These are phyloP conservation scores for Colletotrichum spaethianum DNA, from an alignment of 2,329 filamentous ascomycete genomes.

Conservation along the genomic window DNA sequence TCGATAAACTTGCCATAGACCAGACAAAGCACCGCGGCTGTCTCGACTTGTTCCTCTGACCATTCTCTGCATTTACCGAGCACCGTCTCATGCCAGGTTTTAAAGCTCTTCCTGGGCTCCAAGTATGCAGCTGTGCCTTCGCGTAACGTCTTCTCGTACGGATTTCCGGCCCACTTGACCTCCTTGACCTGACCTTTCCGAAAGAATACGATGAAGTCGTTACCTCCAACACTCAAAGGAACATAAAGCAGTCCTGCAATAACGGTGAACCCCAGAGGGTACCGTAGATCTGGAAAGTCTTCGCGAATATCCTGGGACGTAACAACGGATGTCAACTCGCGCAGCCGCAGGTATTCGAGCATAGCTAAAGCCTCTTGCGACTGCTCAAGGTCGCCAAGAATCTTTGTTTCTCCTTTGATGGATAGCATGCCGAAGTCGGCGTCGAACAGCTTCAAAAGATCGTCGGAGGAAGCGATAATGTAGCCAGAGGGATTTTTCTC, in stretches of 20 bases:
- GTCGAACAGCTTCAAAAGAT: slow-evolving; percentile 86
- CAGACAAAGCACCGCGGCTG: slow-evolving; percentile 86
- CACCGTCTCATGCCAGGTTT: slow-evolving; percentile 85
- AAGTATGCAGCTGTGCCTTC: slow-evolving; percentile 81
- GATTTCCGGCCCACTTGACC: slow-evolving; percentile 90
- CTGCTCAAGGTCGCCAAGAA: slow-evolving; percentile 81
- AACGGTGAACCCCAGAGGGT: slow-evolving; percentile 82
- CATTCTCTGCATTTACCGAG: slow-evolving; percentile 88
- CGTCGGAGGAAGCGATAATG: slow-evolving; percentile 90
- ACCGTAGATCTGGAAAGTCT: slow-evolving; percentile 87
- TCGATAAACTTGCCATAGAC: slow-evolving; percentile 94
- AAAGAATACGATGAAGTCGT: slow-evolving; percentile 93
- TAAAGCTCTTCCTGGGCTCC: slow-evolving; percentile 85
- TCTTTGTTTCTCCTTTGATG: slow-evolving; percentile 90
- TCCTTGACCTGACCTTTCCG: slow-evolving; percentile 81
- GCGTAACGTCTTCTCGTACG: slow-evolving; percentile 83
- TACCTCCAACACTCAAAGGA: slow-evolving; percentile 80
- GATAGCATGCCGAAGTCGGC: slow-evolving; percentile 90
- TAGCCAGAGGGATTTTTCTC: slow-evolving; percentile 89
- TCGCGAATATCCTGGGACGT: slow-evolving; percentile 81
- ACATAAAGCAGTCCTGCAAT: slow-evolving; percentile 87
- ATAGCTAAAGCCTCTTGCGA: slow-evolving; percentile 88
- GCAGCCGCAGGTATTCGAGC: slow-evolving; percentile 86
- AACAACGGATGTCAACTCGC: slow-evolving; percentile 80
- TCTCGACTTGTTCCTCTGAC: slow-evolving; percentile 91